Base-by-base conservation (phyloP, 768 basidiomycete species). In the Suillus subaureus region DNA sequence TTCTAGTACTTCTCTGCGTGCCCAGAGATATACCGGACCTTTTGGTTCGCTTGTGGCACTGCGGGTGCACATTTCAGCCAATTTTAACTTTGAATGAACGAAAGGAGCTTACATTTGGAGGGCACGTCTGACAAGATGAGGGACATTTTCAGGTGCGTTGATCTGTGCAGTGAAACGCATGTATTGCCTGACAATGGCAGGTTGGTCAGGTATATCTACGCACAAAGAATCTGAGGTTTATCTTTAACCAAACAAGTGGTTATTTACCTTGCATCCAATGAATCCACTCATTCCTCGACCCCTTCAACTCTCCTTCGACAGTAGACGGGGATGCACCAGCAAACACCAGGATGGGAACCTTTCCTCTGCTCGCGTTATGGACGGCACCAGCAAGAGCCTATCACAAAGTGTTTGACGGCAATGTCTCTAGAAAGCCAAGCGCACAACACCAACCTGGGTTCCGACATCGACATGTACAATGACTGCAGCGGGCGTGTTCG, bases 391-490 rank as follows among this genome's bases (percentile, higher is more conserved):
- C 90, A 18, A 91, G 74, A 5, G 86, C 87, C 87, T 91, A 63
- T 26, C 2, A 61, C 21, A 18, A 4, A 51, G 26, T 58, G 18
- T 61, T 55, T 16, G 18, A 60, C 8, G 18, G 12, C 18, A 42
- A 42, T 39, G 2, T 52, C 18, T 23, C 42, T 35, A 26, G 40
- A 35, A n/a, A 8, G n/a, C 40, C 12, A 31, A 33, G 18, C 13
- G 4, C 28, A 37, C 2, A 52, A 40, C 40, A 67, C 79, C 58
- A 54, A 84, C 87, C 81, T 89, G 87, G 0, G 89, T 89, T 1
- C 89, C 88, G 37, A 89, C 88, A 69, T 89, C 88, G 57, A 91
- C 90, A 71, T 92, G 90, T 0, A 92, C 85, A 39, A 92, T 88
- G 4, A 91, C 89, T 0, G 87, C 89, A 0, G 90, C 89, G 0